A percentile compares a stretch with the other conserved stretches of the same genome.
phyloP scores from a whole-genome alignment of 768 basidiomycete genomes.

The Clavaria fumosa region DNA sequence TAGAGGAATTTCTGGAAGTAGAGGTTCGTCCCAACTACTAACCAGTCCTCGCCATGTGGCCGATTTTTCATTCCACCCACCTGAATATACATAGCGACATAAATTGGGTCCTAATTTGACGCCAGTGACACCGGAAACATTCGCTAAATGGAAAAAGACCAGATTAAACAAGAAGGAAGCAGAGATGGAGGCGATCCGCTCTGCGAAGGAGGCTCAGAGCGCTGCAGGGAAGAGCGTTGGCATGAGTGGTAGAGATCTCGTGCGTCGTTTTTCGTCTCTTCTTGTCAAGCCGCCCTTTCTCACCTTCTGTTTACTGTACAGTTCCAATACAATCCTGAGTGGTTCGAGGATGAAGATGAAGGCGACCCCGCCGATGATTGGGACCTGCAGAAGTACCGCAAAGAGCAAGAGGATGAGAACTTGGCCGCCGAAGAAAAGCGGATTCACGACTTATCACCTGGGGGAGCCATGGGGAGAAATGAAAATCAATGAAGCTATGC shows the following conservation, averaged over 20 bases:
- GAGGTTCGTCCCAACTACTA: conserved; percentile 41
- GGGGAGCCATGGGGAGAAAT: neutral
- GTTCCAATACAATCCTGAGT: conserved; percentile 94
- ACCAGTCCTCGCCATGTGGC: conserved; percentile 1
- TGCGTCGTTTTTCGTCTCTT: conserved; percentile 22
- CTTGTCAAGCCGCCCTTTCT: neutral
- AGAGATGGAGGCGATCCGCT: conserved; percentile 65
- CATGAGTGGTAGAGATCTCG: conserved; percentile 93
- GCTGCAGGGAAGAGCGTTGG: conserved; percentile 83
- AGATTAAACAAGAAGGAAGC: conserved; percentile 91
- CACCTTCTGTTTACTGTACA: conserved; percentile 16
- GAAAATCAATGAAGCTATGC: neutral
- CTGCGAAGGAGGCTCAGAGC: conserved; percentile 66
- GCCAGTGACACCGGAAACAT: conserved; percentile 83
- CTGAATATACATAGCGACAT: conserved; percentile 47
- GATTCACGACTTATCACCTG: conserved; percentile 2
- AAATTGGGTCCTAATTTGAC: conserved; percentile 85
- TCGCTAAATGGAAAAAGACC: conserved; percentile 91
- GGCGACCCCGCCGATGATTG: conserved; percentile 36
- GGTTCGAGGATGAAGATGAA: conserved; percentile 71
- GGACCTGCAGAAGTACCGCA: conserved; percentile 34
- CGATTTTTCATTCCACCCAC: conserved; percentile 1
- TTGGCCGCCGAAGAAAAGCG: conserved; percentile 22
- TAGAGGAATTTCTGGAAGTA: conserved; percentile 96
- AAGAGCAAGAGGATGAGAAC: conserved; percentile 6